A percentile compares a stretch with the other conserved stretches of the same genome.
These are phyloP conservation scores for Clavispora fructus DNA, from an alignment of 805 yeast genomes.

Conservation along the genomic window DNA sequence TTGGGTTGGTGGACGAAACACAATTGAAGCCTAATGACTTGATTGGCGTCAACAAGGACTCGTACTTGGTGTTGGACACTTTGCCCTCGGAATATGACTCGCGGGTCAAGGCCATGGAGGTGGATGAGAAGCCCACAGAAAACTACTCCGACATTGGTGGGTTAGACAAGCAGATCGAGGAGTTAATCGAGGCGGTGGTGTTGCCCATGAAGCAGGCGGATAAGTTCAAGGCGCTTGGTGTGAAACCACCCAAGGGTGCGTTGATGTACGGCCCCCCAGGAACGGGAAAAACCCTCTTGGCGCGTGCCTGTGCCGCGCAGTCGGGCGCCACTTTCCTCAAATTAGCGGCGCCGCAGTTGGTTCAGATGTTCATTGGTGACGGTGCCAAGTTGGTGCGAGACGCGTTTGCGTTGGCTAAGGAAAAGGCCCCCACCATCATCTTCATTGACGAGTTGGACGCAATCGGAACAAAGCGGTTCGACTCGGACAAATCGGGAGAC, in stretches of 20 bases:
- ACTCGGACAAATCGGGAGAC: constrained; percentile 18
- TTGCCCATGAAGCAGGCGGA: constrained; percentile 20
- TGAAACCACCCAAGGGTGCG: constrained; percentile 19
- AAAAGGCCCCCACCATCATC: constrained; percentile 18
- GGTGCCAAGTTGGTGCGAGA: constrained; percentile 19
- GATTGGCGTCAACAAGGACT: constrained; percentile 96
- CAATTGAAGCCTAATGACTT: constrained; percentile 94
- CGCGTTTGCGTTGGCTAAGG: constrained; percentile 19
- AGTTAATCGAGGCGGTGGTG: constrained; percentile 19
- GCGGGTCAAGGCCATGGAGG: constrained; percentile 98
- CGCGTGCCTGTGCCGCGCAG: constrained; percentile 19
- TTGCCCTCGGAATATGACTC: constrained; percentile 97
- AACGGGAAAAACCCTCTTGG: constrained; percentile 18
- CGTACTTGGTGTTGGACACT: constrained; percentile 87
- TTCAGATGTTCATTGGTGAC: constrained; percentile 19
- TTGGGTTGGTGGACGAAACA: constrained; percentile 90
- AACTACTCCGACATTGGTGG: constrained; percentile 98
- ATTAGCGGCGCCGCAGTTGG: constrained; percentile 19
- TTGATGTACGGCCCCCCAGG: constrained; percentile 21
- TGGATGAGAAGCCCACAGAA: constrained; percentile 97
- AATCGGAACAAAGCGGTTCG: constrained; percentile 18
- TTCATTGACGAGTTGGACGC: constrained; percentile 20
- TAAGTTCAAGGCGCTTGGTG: constrained; percentile 17
- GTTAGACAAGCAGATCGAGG: constrained; percentile 46
- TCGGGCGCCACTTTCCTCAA: constrained; percentile 18